phyloP scores from a whole-genome alignment of 192 early-diverging fungal genomes.

The Backusella mclennaniae region DNA sequence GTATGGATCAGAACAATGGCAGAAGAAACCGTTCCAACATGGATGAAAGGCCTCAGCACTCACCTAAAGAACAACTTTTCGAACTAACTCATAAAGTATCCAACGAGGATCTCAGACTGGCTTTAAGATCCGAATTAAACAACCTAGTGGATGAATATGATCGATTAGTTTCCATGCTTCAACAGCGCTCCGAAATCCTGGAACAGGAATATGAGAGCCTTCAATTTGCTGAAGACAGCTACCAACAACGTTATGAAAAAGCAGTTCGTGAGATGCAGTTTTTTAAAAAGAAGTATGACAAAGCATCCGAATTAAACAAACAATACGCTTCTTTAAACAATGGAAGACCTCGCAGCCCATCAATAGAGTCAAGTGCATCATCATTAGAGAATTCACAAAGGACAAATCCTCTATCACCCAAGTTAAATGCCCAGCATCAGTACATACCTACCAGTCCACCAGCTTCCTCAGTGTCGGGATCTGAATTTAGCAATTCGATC shows the following conservation, averaged over 20 bases:
- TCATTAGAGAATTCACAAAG: neutral
- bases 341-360: slow-evolving; percentile 11
- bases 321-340: neutral
- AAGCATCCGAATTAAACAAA: slow-evolving; percentile 7
- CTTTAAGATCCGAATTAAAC: slow-evolving; percentile 13
- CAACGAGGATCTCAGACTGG: slow-evolving; percentile 14
- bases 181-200: slow-evolving; percentile 24
- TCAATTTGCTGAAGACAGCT: neutral
- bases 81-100: slow-evolving; percentile 17
- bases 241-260: slow-evolving; percentile 31
- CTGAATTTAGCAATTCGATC: neutral
- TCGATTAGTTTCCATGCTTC: slow-evolving; percentile 10
- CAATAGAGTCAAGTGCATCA: slow-evolving; percentile 12
- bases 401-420: neutral
- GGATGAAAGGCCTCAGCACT: neutral
- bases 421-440: neutral
- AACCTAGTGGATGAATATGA: slow-evolving; percentile 16
- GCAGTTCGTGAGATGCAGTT: slow-evolving; percentile 36
- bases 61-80: slow-evolving; percentile 13
- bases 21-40: neutral
- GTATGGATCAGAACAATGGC: neutral
- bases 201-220: slow-evolving; percentile 26
- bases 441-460: slow-evolving; percentile 17
- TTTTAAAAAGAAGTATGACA: slow-evolving; percentile 25
- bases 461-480: slow-evolving; percentile 10